Conservation (phyloP, 83 land plant species). For the Larix sibirica region DNA sequence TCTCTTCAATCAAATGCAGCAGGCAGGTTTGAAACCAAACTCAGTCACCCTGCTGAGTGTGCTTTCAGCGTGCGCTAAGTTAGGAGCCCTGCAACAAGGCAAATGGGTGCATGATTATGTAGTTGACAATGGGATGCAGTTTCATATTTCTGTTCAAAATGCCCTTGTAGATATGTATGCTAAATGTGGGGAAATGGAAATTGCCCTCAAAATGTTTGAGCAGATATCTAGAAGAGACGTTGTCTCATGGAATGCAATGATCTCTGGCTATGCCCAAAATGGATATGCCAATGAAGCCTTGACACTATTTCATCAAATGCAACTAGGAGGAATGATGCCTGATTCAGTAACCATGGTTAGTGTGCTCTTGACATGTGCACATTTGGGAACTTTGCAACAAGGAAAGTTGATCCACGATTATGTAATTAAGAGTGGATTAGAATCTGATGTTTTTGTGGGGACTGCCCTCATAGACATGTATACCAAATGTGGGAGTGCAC, state of each 20-base stretch:
- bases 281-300: conserved; percentile 27
- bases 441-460: conserved; percentile 26
- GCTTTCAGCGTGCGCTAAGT: neutral
- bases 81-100: neutral
- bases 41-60: conserved; percentile 17
- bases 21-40: conserved; percentile 15
- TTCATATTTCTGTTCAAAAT: neutral
- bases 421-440: conserved; percentile 36
- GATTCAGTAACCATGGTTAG: conserved; percentile 17
- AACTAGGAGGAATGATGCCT: conserved; percentile 1
- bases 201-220: conserved; percentile 15
- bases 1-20: conserved; percentile 8
- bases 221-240: conserved; percentile 42
- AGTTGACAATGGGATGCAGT: neutral
- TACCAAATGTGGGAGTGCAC: neutral
- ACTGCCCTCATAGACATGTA: conserved; percentile 33
- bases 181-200: conserved; percentile 40
- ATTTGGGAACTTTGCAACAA: conserved; percentile 2
- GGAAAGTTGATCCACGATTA: conserved; percentile 52
- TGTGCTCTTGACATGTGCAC: conserved; percentile 47
- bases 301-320: conserved; percentile 20
- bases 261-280: conserved; percentile 41
- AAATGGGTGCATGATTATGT: neutral
- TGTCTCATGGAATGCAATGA: conserved; percentile 60
- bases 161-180: conserved; percentile 38